Evolutionary conservation across 2,329 filamentous ascomycete genomes (phyloP), one percentile per base, ranked within the genome.

Genomic region (Epichloe elymi): DNA sequence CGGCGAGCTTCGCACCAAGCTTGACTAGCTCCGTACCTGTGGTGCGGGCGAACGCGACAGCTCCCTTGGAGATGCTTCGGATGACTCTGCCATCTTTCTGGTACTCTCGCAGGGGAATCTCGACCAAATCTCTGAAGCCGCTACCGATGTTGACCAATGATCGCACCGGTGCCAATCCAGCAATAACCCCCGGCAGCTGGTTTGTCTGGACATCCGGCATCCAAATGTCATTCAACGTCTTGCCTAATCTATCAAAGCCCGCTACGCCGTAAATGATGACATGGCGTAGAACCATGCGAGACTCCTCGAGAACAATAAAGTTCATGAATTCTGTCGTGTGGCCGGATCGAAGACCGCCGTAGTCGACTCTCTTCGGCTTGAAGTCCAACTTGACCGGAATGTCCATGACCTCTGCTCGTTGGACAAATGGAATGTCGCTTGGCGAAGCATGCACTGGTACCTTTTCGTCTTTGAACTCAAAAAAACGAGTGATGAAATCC

Each of bases 311-410:
- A 14, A 91, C 86, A 56, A 98, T 78, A 64, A 98, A 96, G 66
- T 98, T 98, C 90, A 97, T 97, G 61, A 98, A 95, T 65, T 98
- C 93, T 0, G 88, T 95, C 0, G 93, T 97, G 57, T 88, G 88
- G 2, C 93, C 93, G 1, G 93, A 96, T 26, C 90, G 83, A 3
- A 98, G 77, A 3, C 90, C 90, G 0, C 83, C 87, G 59, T 98
- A 98, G 65, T 98, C 91, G 17, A 98, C 88, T n/a, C 88, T 82
- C 67, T 98, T 97, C 8, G 93, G 93, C 65, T 98, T 98, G 70
- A 98, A 98, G 67, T 98, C 93, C 3, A 82, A 80, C 61, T 86
- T 89, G 51, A 98, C 77, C 2, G 83, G 83, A 23, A 98, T 79
- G 4, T 86, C 80, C 56, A 88, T 86, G 45, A 98, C 76, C 68